Base-by-base conservation (phyloP, 192 early-diverging fungal genomes). In the Mortierella hygrophila region DNA sequence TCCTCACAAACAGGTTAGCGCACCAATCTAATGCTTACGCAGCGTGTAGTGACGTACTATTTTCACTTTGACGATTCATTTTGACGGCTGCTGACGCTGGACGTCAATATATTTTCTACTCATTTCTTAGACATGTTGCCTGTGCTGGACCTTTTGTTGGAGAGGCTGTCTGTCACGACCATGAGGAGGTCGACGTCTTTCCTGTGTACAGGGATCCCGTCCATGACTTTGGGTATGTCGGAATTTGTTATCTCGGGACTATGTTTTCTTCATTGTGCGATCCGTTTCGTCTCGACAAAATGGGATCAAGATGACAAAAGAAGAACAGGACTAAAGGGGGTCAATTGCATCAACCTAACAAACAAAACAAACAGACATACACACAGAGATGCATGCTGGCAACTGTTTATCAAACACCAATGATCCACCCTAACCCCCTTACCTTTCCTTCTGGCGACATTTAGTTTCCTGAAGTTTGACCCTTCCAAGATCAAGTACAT, bases 131-230 rank as follows among this genome's bases (percentile, higher is more conserved):
- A 29, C 91, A 92, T 79, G 94, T 96, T 21, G 94, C 92, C 13
- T 94, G 95, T 75, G 90, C 94, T 3, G 96, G 96, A 23, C 96
- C 96, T n/a, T 97, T 96, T 89, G 93, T 95, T 4, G 96, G 95
- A 46, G 95, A 95, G 75, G 95, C 94, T 21, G 89, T 97, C 38
- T 95, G 93, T 70, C 94, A 94, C 72, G 92, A 97, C 76, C 96
- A 96, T 68, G 96, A 96, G 82, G 93, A 96, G 76, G 92, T 95
- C 0, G 91, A 93, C 75, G 96, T 95, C 41, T 92, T 81, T 82
- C 91, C 94, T 11, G 92, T 96, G 32, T 96, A 97, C 42, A 88
- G 93, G 18, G 93, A 93, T 86, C 93, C 93, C 29, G 89, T 96
- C 69, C 95, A 96, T 63, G 95, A 96, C 84, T 96, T 96, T 90